These are phyloP conservation scores for Macrolepiota fuliginosa DNA, from an alignment of 768 basidiomycete genomes.

Conservation along the genomic window DNA sequence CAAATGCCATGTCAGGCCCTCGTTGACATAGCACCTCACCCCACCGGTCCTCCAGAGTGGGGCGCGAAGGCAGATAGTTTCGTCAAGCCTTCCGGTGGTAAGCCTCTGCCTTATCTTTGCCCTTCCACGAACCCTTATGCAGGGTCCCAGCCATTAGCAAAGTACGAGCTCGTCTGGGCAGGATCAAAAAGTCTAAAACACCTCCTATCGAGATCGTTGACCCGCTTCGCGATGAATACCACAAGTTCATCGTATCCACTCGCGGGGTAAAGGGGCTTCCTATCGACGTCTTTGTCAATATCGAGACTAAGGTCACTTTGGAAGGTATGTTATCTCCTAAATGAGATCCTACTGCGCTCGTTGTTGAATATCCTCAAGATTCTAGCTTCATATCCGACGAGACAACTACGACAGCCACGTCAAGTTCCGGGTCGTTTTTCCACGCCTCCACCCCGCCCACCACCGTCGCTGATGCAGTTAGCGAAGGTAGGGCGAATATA, in stretches of 20 bases:
- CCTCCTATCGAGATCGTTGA: not conserved
- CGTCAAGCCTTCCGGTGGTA: not conserved
- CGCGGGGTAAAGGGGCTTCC: not conserved
- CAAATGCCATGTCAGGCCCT: not conserved
- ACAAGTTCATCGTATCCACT: not conserved
- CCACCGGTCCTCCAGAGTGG: not conserved
- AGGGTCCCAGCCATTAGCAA: not conserved
- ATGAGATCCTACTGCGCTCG: no score
- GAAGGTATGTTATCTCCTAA: no score
- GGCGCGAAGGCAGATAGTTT: not conserved
- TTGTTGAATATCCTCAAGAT: no score
- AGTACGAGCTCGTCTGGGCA: not conserved
- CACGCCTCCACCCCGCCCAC: no score
- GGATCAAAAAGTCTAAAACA: not conserved
- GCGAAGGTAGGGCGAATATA: no score
- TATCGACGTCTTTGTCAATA: not conserved
- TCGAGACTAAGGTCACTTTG: not conserved
- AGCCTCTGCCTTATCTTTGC: not conserved
- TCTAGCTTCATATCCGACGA: no score
- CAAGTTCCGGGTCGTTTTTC: no score
- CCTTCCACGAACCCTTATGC: not conserved
- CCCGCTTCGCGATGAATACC: not conserved
- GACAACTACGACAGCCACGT: no score
- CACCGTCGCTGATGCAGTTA: no score
- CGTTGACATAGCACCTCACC: not conserved